Conservation (phyloP, 164 flowering plant species). For the Dillenia suffruticosa region DNA sequence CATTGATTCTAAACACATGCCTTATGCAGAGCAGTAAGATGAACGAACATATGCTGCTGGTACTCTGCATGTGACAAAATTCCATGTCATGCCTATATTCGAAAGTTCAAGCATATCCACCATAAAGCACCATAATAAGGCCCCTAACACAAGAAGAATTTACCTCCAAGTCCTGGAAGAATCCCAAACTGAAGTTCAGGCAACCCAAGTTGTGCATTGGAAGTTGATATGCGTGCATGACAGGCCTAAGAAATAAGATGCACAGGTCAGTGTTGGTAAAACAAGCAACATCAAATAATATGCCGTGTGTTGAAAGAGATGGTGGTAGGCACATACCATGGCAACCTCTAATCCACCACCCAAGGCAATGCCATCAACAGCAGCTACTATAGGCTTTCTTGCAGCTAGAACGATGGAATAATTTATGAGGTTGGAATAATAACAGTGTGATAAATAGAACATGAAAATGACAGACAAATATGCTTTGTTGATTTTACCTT, state of each 20-base stretch:
- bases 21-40: no score
- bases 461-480: no score
- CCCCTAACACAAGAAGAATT: not conserved
- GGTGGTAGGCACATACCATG: conserved; percentile 46
- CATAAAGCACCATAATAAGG: no score
- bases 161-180: conserved; percentile 99
- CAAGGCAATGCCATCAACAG: conserved; percentile 88
- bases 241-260: conserved; percentile 54
- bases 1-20: no score
- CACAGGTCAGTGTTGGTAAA: not conserved
- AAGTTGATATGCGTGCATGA: conserved; percentile 82
- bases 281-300: not conserved
- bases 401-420: conserved; percentile 40
- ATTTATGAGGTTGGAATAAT: no score
- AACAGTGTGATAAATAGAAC: no score
- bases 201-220: conserved; percentile 79
- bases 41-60: no score
- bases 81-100: no score
- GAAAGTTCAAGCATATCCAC: no score
- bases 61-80: no score
- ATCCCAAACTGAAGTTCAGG: conserved; percentile 96
- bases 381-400: conserved; percentile 88
- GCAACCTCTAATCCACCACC: conserved; percentile 97
- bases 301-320: conserved; percentile 1
- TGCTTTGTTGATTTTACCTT: conserved; percentile 40